Conservation (phyloP, 2,329 filamentous ascomycete species). For the Alternaria dauci region DNA sequence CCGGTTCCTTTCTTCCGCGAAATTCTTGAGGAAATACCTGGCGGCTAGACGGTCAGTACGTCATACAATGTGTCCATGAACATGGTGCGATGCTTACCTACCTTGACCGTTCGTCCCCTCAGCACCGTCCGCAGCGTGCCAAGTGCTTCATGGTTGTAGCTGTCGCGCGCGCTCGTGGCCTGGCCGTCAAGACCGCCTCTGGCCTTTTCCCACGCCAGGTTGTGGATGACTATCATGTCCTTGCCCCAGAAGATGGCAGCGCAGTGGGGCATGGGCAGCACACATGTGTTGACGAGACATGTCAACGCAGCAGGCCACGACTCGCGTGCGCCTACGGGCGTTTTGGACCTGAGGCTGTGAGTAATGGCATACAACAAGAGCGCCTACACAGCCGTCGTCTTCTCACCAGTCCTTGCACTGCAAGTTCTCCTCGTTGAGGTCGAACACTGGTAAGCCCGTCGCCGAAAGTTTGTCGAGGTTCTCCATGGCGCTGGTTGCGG, state of each 20-base stretch:
- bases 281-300: conserved; percentile 46
- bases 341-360: conserved; percentile 34
- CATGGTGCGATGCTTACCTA: conserved; percentile 42
- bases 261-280: conserved; percentile 53
- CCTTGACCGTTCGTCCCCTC: conserved; percentile 49
- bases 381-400: background rate
- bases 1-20: conserved; percentile 22
- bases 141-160: conserved; percentile 46
- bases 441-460: conserved; percentile 41
- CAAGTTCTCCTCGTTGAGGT: conserved; percentile 42
- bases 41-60: conserved; percentile 32
- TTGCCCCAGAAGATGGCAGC: conserved; percentile 55
- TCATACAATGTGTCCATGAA: background rate
- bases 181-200: conserved; percentile 46
- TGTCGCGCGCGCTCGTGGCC: conserved; percentile 44
- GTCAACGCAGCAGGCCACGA: conserved; percentile 48
- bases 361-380: conserved; percentile 2
- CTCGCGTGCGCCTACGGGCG: conserved; percentile 43
- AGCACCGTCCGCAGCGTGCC: conserved; percentile 46
- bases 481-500: conserved; percentile 18
- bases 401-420: conserved; percentile 41
- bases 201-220: conserved; percentile 53
- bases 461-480: conserved; percentile 45
- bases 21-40: conserved; percentile 35
- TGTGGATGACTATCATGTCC: conserved; percentile 51